Conservation (phyloP, 495 filamentous ascomycete species). For the Astrocystis sublimbata region DNA sequence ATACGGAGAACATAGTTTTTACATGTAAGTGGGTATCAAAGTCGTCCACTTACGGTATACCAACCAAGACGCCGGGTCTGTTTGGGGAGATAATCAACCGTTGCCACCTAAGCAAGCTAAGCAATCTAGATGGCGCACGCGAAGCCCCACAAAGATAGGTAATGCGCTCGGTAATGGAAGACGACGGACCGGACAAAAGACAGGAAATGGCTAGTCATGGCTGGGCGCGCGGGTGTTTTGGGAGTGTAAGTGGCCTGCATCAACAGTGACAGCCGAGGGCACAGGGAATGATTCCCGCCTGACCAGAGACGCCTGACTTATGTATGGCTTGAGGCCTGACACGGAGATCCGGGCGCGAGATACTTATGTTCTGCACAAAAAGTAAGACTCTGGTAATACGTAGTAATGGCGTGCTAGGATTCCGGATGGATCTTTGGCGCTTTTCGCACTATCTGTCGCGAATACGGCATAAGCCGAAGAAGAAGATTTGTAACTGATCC, state of each 20-base stretch:
- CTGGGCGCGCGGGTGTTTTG: not conserved
- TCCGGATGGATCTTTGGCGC: not conserved
- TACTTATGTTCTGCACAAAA: no score
- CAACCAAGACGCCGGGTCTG: not conserved
- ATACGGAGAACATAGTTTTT: not conserved
- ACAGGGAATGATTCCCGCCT: not conserved
- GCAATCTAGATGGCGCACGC: not conserved
- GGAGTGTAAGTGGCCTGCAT: not conserved
- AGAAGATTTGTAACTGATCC: not conserved
- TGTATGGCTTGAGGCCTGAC: no score
- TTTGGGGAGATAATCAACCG: slow-evolving; percentile 1
- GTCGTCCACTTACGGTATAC: not conserved
- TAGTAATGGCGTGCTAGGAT: not conserved
- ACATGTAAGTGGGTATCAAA: slow-evolving; percentile 1
- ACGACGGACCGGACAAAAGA: not conserved
- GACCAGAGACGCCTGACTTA: no score
- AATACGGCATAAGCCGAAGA: slow-evolving; percentile 3
- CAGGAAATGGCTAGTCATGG: not conserved
- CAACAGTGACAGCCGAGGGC: no score
- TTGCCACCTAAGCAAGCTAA: not conserved
- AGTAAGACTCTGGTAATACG: no score
- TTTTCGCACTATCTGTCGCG: no score
- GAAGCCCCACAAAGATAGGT: not conserved
- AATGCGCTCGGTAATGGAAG: no score
- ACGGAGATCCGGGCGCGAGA: no score